Base-by-base conservation (phyloP, 202 grass and related monocot species). In the Musa balbisiana region DNA sequence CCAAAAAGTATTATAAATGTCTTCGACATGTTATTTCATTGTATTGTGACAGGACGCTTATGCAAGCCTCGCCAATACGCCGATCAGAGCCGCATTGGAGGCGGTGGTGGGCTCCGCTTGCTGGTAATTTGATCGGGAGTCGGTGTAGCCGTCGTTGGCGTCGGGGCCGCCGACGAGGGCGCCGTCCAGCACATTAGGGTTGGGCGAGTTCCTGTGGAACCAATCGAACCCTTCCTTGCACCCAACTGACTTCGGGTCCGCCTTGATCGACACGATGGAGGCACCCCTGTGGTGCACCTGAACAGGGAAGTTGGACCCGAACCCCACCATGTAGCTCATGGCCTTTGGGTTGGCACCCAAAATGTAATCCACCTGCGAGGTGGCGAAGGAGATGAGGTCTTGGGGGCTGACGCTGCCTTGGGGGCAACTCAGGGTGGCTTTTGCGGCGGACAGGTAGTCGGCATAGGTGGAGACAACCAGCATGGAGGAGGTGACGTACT, bases 321-420 rank as follows among this genome's bases (percentile, higher is more conserved):
- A 83, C 11, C 85, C 85, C 11, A 87, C 80, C 85, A 87, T 77
- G 80, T 87, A 87, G 73, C 85, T 87, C 76, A 87, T 76, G 51
- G 59, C 59, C 25, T 76, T 87, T 16, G 80, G 85, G 21, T 87
- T 87, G 14, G 53, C 24, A 8, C 85, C 85, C 1, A 87, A 72
- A 58, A 87, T 80, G 26, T 87, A 87, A 69, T 87, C 66, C 25
- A 86, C 65, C 64, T 80, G 79, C 2, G 27, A 71, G 56, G 2
- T 1, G 10, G 52, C 51, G 16, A 85, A 66, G 12, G 49, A 17
- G 62, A 68, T 49, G 52, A 71, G 23, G n/a, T 51, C 55, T 6
- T 51, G 3, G 16, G 64, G 27, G 0, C 8, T 8, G 20, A 82
- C 19, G 14, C 3, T 29, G 56, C 68, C 68, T 9, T 21, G 54